Conservation (phyloP, 352 stramenopile genomes). For the Phytophthora tubulina region DNA sequence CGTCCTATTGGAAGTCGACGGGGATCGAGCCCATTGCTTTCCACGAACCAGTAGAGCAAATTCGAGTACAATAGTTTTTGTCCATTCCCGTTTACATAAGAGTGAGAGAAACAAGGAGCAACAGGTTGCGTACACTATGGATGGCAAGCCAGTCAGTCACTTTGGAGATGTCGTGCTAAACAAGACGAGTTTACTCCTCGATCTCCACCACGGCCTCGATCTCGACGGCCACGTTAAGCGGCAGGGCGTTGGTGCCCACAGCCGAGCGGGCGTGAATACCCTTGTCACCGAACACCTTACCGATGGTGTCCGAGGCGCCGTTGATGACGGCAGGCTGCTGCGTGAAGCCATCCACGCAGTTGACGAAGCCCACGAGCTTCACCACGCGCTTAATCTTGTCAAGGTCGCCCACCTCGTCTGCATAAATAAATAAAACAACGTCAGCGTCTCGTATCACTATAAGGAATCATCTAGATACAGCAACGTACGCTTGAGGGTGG, state of each 20-base stretch:
- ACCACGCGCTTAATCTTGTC: conserved; percentile 95
- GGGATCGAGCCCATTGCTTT: conserved; percentile 60
- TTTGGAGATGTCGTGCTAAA: background rate
- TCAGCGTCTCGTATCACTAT: background rate
- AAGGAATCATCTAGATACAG: background rate
- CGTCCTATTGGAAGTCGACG: conserved; percentile 76
- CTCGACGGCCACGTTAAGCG: conserved; percentile 97
- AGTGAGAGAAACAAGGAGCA: conserved; percentile 24
- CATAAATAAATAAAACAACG: conserved; percentile 8
- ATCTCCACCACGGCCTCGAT: conserved; percentile 97
- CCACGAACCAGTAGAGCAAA: conserved; percentile 20
- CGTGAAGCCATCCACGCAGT: conserved; percentile 94
- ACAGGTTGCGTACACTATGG: conserved; percentile 6
- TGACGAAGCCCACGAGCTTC: conserved; percentile 97
- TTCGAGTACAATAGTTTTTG: conserved; percentile 30
- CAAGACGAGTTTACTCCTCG: conserved; percentile 62
- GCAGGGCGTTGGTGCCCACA: conserved; percentile 96
- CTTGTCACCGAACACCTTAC: conserved; percentile 92
- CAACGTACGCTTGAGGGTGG: conserved; percentile 89
- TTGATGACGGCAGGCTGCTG: conserved; percentile 96
- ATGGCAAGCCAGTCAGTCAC: conserved; percentile 7
- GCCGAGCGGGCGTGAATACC: conserved; percentile 94
- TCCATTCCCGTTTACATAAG: conserved; percentile 36
- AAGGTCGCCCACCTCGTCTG: conserved; percentile 91
- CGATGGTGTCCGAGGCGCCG: conserved; percentile 94